phyloP scores from a whole-genome alignment of 306 rosid genomes.

The Medicago lupulina region DNA sequence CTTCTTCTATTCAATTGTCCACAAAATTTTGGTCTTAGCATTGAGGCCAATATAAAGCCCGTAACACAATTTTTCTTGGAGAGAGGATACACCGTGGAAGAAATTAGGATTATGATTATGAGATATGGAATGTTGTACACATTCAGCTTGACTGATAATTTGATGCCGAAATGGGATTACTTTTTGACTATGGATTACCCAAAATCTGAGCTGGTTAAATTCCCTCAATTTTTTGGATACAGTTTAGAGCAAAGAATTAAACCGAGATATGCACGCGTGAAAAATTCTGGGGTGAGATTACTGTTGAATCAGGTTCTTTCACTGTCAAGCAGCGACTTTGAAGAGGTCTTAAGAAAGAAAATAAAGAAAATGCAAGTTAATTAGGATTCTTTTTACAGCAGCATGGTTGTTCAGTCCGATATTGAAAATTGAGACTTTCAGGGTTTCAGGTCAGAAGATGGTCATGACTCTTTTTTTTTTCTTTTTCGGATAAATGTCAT shows the following conservation, averaged over 20 bases:
- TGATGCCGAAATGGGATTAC: conserved; percentile 86
- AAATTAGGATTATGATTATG: conserved; percentile 79
- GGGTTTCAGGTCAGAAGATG: conserved; percentile 13
- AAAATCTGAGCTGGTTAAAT: conserved; percentile 71
- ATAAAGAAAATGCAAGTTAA: conserved; percentile 52
- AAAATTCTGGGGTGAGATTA: conserved; percentile 60
- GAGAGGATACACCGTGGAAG: conserved; percentile 73
- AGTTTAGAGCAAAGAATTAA: conserved; percentile 79
- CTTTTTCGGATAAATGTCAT: conserved; percentile 1
- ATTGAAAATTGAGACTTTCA: background rate
- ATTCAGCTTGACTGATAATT: conserved; percentile 70
- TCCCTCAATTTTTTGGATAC: conserved; percentile 92
- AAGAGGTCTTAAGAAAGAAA: conserved; percentile 59
- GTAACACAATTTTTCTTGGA: conserved; percentile 77
- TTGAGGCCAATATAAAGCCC: conserved; percentile 80
- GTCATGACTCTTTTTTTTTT: background rate
- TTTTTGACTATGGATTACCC: conserved; percentile 77
- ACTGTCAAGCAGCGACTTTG: conserved; percentile 59
- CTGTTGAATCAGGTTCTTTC: conserved; percentile 84
- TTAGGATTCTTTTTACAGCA: conserved; percentile 40
- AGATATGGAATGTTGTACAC: conserved; percentile 79
- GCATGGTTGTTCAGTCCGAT: conserved; percentile 20
- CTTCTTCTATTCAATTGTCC: conserved; percentile 72
- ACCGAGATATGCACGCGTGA: conserved; percentile 78
- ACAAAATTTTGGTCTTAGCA: conserved; percentile 79